Percentiles rank a stretch among this genome's conserved stretches.
Conservation (phyloP, 2,329 filamentous ascomycete species). For the Emydomyces testavorans region DNA sequence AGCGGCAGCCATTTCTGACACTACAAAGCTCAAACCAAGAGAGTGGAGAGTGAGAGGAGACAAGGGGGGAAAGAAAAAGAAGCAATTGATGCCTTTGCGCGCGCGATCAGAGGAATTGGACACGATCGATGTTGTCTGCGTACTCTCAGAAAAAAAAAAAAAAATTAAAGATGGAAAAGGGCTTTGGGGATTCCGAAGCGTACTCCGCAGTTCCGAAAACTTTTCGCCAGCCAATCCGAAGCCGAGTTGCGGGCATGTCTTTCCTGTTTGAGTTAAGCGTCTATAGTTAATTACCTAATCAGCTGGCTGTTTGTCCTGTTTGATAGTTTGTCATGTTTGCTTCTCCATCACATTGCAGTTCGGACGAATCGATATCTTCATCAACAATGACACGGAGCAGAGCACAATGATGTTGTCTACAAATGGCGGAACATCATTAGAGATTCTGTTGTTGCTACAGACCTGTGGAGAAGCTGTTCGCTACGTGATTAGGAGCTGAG, state of each 20-base stretch:
- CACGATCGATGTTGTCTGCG: conserved; percentile 3
- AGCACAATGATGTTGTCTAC: too few relatives aligned
- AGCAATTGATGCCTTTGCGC: not conserved
- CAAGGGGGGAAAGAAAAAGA: conserved; percentile 8
- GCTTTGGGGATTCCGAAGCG: not conserved
- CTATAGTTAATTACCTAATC: not conserved
- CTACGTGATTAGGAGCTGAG: too few relatives aligned
- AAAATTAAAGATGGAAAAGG: conserved; percentile 4
- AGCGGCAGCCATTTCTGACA: conserved; percentile 16
- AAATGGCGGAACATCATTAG: too few relatives aligned
- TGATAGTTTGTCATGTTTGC: not conserved
- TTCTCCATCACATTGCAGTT: too few relatives aligned
- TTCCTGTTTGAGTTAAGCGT: not conserved
- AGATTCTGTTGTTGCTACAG: too few relatives aligned
- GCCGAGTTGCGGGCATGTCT: conserved; percentile 12
- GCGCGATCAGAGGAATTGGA: not conserved
- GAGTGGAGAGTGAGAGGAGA: conserved; percentile 9
- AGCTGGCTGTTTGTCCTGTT: not conserved
- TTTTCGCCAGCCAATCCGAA: conserved; percentile 16
- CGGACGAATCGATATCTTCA: too few relatives aligned
- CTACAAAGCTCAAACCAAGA: conserved; percentile 7
- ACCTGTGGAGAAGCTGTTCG: too few relatives aligned
- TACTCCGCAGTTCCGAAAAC: conserved; percentile 15
- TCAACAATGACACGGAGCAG: too few relatives aligned
- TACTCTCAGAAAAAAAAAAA: conserved; percentile 7